Evolutionary conservation across 2,329 filamentous ascomycete species (phyloP).

Genomic region (Colletotrichum liaoningense): DNA sequence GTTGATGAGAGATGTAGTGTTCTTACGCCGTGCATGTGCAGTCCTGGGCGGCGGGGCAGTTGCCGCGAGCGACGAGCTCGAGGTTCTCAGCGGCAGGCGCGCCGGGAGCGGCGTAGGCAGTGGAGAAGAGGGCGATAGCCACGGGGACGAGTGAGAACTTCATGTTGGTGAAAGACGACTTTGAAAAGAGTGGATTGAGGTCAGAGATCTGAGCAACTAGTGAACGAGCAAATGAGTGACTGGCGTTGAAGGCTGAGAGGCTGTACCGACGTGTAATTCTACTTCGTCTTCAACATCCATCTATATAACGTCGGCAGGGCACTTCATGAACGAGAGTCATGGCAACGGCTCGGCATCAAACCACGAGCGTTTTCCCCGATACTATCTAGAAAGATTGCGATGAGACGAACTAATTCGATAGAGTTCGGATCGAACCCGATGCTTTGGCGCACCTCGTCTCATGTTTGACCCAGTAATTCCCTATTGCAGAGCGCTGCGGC

Average conservation of each 20-base stretch:
- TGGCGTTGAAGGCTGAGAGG: neutral
- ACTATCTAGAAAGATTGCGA: neutral
- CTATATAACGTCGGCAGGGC: neutral
- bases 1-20: neutral
- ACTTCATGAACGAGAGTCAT: neutral
- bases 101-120: constrained; percentile 5
- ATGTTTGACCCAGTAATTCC: neutral
- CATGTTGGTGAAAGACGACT: neutral
- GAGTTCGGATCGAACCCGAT: neutral
- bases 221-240: neutral
- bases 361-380: neutral
- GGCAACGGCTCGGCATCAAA: neutral
- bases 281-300: neutral
- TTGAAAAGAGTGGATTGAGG: neutral
- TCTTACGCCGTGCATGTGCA: constrained; percentile 17
- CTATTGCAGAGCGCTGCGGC: neutral
- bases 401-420: constrained; percentile 12
- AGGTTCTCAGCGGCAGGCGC: neutral
- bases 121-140: neutral
- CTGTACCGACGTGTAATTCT: neutral
- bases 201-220: neutral
- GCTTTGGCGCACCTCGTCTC: neutral
- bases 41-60: neutral
- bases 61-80: constrained; percentile 14
- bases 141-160: constrained; percentile 8